Evolutionary conservation across 306 rosid species (phyloP), one percentile per base, ranked within the genome.

Genomic region (Fragaria ananassa): DNA sequence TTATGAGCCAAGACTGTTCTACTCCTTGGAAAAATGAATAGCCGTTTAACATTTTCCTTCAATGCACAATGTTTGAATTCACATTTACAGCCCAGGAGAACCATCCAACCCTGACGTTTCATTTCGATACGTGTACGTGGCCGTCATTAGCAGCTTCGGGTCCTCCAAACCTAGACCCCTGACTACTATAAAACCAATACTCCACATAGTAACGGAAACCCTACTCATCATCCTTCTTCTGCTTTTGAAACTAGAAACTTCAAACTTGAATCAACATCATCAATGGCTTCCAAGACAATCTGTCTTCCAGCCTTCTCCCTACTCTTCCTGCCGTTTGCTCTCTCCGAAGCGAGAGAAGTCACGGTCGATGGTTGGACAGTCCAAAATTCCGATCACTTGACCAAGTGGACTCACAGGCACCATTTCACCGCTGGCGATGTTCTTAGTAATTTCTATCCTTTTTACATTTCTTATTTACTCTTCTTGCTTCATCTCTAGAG

Each of bases 11-110:
- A 39, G 70, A 66, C 49, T 10, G n/a, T n/a, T 67, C 10, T 34
- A 37, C 49, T 66, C 21, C 70, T 73, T 17, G 37, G 77, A 37
- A 73, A 73, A 10, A 27, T 41, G 27, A 74, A 74, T 39, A 17
- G 45, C 68, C 69, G 56, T 74, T 57, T 27, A 9, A 17, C 41
- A 34, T 14, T 44, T 25, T 74, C 21, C 42, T 27, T 25, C 25
- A 39, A 72, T 29, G 67, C 39, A 4, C 68, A 11, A 23, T 15
- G 18, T 41, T 74, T 41, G 44, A 58, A 57, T 74, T 42, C 69
- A 73, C 5, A 72, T 74, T 74, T 57, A 74, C 41, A 41, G 5
- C 13, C 27, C 50, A 17, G 39, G 34, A 23, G 7, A 18, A 27
- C 11, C 45, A 9, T 41, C 45, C 19, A 56, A 73, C 41, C 29